A percentile compares a stretch with the other conserved stretches of the same genome.
Conservation (phyloP, 345 rosid species). For the Cardamine chenopodiifolia region DNA sequence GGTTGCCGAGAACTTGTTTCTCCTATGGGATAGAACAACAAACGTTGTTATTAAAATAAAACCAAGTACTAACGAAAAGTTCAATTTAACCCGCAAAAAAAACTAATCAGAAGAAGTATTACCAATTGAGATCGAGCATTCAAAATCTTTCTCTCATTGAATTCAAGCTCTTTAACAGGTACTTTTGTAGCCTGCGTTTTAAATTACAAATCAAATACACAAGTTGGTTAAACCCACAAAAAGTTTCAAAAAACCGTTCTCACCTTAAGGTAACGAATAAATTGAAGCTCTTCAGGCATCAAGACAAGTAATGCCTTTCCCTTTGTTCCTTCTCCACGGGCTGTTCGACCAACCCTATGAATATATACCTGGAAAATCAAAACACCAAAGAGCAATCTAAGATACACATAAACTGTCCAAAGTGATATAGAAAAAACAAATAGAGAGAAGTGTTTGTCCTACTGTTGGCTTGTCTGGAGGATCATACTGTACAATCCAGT, state of each 20-base stretch:
- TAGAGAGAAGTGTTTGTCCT: neutral
- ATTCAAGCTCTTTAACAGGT: slow-evolving; percentile 89
- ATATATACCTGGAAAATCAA: slow-evolving; percentile 86
- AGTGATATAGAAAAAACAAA: neutral
- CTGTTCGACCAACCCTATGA: slow-evolving; percentile 99
- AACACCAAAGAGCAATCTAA: slow-evolving; percentile 13
- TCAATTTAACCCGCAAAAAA: neutral
- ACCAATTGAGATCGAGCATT: slow-evolving; percentile 92
- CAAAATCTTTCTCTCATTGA: slow-evolving; percentile 72
- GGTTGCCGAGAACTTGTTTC: slow-evolving; percentile 71
- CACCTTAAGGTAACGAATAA: slow-evolving; percentile 90
- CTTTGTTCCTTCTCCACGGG: slow-evolving; percentile 97
- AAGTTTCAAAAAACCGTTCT: neutral
- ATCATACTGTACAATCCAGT: slow-evolving; percentile 97
- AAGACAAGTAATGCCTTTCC: slow-evolving; percentile 93
- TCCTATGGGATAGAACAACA: slow-evolving; percentile 57
- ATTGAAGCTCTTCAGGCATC: slow-evolving; percentile 92
- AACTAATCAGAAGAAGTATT: slow-evolving; percentile 20
- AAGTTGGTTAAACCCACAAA: slow-evolving; percentile 1
- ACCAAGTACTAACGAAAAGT: neutral
- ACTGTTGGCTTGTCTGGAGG: slow-evolving; percentile 98
- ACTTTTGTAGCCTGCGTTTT: slow-evolving; percentile 77
- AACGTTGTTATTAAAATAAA: slow-evolving; percentile 6
- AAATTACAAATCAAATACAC: neutral
- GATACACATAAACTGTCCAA: neutral